Base-by-base conservation (phyloP, 2,329 filamentous ascomycete species). In the Xylaria sp. region DNA sequence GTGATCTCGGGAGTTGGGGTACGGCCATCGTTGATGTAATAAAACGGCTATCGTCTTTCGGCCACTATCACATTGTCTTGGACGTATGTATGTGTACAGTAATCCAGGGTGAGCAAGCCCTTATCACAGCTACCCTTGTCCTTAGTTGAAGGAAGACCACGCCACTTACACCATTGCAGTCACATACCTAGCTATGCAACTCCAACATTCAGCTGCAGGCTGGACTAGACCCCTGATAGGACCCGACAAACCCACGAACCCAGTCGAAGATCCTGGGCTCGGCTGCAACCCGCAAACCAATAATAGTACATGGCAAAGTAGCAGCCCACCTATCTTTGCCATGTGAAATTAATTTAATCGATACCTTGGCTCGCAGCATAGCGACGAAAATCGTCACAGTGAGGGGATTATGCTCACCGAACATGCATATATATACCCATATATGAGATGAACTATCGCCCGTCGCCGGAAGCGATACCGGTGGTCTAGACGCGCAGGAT, bases 1-100 rank as follows among this genome's bases (percentile, higher is more conserved):
- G 21, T 32, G 24, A 36, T 56, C 4, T 55, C n/a, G n/a, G 32
- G 11, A 56, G 39, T 56, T 56, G 51, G 51, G 47, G 61, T 56
- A 48, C 27, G 39, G 14, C 19, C 47, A 42, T 19, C 21, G 12
- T 61, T 39, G 27, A 39, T 30, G 48, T 61, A 45, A 32, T 36
- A 21, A 24, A 47, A 55, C 8, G 27, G 50, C 36, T 6, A 30
- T 34, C 24, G 9, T 34, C n/a, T n/a, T 34, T 21, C 14, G 32
- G 47, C 8, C 9, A 30, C 27, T 19, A 24, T 30, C 9, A 11
- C 32, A 21, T 34, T 30, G 21, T 32, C 39, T 50, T n/a, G 19
- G 5, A 42, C 9, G 21, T 45, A 30, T 5, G 27, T n/a, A 30
- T 4, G 42, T 30, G 14, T 30, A 27, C 21, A 36, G 7, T 48